phyloP scores from a whole-genome alignment of 257 asterid species.

The Plectranthus barbatus region DNA sequence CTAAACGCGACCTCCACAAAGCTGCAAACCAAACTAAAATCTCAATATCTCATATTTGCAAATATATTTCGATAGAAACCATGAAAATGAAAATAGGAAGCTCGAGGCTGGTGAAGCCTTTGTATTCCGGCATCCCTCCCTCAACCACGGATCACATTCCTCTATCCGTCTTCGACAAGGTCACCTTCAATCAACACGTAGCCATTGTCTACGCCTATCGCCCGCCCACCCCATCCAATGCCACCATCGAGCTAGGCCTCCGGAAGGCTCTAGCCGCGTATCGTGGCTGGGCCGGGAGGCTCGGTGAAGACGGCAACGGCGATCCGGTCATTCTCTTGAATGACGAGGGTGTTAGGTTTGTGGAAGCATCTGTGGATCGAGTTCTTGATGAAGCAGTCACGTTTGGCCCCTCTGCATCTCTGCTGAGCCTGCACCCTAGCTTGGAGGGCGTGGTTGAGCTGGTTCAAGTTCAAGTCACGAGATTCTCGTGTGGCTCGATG shows the following conservation, averaged over 20 bases:
- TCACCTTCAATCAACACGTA: conserved; percentile 55
- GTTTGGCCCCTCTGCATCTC: conserved; percentile 36
- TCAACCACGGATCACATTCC: conserved; percentile 23
- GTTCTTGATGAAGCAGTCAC: conserved; percentile 37
- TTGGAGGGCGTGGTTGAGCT: conserved; percentile 45
- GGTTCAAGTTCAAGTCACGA: conserved; percentile 70
- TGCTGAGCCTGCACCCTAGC: conserved; percentile 58
- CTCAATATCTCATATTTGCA: neutral
- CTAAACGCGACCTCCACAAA: conserved; percentile 14
- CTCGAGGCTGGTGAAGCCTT: conserved; percentile 65
- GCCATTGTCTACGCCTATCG: conserved; percentile 70
- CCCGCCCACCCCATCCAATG: conserved; percentile 60
- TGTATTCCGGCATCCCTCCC: conserved; percentile 46
- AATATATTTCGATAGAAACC: neutral
- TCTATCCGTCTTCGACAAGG: conserved; percentile 66
- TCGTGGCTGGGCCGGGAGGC: conserved; percentile 79
- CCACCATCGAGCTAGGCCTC: conserved; percentile 45
- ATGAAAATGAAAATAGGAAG: conserved; percentile 51
- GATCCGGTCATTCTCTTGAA: conserved; percentile 44
- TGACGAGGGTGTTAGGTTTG: conserved; percentile 66
- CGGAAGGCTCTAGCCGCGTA: conserved; percentile 46
- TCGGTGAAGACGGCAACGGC: conserved; percentile 35
- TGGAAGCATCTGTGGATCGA: conserved; percentile 60
- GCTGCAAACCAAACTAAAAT: conserved; percentile 11
- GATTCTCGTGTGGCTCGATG: conserved; percentile 74